Evolutionary conservation across 2,329 filamentous ascomycete species (phyloP).

Genomic region (Didymella keratinophila): DNA sequence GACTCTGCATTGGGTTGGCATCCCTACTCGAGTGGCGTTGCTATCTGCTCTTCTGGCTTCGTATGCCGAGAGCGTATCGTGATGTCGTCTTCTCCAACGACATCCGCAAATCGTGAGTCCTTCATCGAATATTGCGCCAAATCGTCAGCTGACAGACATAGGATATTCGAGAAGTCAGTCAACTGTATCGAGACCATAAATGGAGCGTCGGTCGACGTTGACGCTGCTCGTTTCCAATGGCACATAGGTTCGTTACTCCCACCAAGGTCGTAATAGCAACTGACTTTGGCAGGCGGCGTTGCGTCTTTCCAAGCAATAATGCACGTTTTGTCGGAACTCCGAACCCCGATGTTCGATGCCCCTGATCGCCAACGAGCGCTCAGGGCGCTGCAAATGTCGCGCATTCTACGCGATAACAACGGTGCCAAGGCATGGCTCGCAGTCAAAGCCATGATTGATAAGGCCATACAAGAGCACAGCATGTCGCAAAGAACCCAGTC

Average conservation of each 20-base stretch:
- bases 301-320: conserved; percentile 50
- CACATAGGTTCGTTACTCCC: conserved; percentile 42
- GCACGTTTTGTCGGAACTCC: conserved; percentile 51
- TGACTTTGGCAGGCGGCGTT: conserved; percentile 37
- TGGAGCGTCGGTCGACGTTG: conserved; percentile 44
- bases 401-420: conserved; percentile 45
- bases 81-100: conserved; percentile 48
- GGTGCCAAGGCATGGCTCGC: conserved; percentile 49
- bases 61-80: conserved; percentile 49
- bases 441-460: conserved; percentile 51
- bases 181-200: conserved; percentile 50
- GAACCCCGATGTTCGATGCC: conserved; percentile 46
- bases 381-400: conserved; percentile 44
- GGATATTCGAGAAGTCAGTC: conserved; percentile 51
- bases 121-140: background rate
- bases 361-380: conserved; percentile 48
- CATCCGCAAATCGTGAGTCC: conserved; percentile 44
- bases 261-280: background rate
- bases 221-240: conserved; percentile 50
- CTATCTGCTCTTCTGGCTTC: conserved; percentile 51
- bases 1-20: conserved; percentile 42
- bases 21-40: conserved; percentile 49
- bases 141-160: conserved; percentile 20
- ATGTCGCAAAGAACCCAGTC: conserved; percentile 26
- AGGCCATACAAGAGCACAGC: conserved; percentile 38